Evolutionary conservation across 148 eudicot genomes (phyloP).

Genomic region (Silene latifolia): DNA sequence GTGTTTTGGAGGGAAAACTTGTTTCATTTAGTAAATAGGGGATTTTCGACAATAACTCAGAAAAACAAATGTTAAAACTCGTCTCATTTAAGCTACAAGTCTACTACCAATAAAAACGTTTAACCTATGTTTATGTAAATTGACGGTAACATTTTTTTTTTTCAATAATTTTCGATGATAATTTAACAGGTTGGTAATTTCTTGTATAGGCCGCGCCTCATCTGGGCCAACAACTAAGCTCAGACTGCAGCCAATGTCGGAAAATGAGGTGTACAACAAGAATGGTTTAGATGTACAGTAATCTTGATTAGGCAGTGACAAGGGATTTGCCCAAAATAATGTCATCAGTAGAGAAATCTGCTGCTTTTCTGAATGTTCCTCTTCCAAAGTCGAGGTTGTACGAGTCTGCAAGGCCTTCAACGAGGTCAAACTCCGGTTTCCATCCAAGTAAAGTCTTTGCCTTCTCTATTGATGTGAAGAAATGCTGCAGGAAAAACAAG

Average conservation of each 20-base stretch:
- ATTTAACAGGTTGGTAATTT: too few species aligned
- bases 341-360: slow-evolving; percentile 94
- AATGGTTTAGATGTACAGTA: neutral
- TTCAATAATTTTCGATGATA: too few species aligned
- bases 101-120: too few species aligned
- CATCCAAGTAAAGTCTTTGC: slow-evolving; percentile 75
- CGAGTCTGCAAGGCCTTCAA: slow-evolving; percentile 83
- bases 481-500: slow-evolving; percentile 59
- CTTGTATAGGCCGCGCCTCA: too few species aligned
- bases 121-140: too few species aligned
- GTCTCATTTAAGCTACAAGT: too few species aligned
- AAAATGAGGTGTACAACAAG: slow-evolving; percentile 4
- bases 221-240: neutral
- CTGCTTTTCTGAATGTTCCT: slow-evolving; percentile 87
- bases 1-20: too few species aligned
- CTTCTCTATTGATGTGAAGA: slow-evolving; percentile 91
- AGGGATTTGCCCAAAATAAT: slow-evolving; percentile 80
- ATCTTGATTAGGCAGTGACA: slow-evolving; percentile 34
- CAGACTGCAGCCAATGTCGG: neutral
- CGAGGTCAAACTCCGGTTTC: slow-evolving; percentile 76
- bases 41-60: too few species aligned
- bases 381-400: slow-evolving; percentile 92
- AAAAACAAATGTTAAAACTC: too few species aligned
- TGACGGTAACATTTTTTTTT: too few species aligned
- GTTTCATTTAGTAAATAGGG: too few species aligned